These are phyloP conservation scores for Priceomyces medius DNA, from an alignment of 805 yeast genomes.

Conservation along the genomic window DNA sequence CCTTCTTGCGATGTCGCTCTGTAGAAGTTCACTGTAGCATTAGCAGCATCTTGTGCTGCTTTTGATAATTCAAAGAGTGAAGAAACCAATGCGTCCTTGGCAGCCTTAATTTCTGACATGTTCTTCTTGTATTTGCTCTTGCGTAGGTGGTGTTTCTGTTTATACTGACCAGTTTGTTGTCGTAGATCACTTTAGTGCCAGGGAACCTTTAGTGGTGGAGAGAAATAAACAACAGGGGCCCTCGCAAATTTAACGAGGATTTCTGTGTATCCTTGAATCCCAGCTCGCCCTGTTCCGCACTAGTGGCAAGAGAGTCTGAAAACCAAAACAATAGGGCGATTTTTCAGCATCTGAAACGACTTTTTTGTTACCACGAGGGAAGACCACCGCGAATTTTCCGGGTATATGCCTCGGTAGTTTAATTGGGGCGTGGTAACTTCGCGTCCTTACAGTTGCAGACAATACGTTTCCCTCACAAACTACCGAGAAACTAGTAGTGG, in stretches of 20 bases:
- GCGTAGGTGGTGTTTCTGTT: too few relatives aligned
- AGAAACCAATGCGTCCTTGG: slow-evolving; percentile 49
- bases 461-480: neutral
- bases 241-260: slow-evolving; percentile 7
- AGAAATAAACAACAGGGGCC: slow-evolving; percentile 7
- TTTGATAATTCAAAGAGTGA: slow-evolving; percentile 79
- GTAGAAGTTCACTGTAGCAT: slow-evolving; percentile 76
- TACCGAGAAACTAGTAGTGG: neutral
- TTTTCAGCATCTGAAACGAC: neutral
- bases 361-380: slow-evolving; percentile 1
- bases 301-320: slow-evolving; percentile 2
- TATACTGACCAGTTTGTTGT: neutral
- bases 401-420: neutral
- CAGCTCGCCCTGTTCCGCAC: slow-evolving; percentile 3
- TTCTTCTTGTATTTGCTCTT: slow-evolving; percentile 1
- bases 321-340: neutral
- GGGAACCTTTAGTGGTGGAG: slow-evolving; percentile 1
- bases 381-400: neutral
- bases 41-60: slow-evolving; percentile 83
- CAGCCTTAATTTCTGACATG: slow-evolving; percentile 19
- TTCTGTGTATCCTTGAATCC: slow-evolving; percentile 1
- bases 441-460: too few relatives aligned
- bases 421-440: neutral
- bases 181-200: neutral
- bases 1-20: slow-evolving; percentile 49